phyloP scores from a whole-genome alignment of 352 stramenopile genomes.

The Thraustochytrium sp. region DNA sequence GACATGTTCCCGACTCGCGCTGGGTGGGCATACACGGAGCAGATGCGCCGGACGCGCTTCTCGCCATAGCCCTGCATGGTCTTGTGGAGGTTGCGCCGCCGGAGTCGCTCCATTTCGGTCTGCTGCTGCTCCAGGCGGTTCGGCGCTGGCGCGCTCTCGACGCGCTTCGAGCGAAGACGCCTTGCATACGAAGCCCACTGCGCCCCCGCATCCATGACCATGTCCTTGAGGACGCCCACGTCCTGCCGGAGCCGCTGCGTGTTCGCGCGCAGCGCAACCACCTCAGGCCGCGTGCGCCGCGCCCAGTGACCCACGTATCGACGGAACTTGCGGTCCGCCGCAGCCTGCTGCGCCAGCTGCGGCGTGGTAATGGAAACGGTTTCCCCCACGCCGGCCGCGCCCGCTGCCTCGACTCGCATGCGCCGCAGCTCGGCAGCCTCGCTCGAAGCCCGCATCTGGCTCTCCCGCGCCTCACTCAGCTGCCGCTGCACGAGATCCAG shows the following conservation, averaged over 20 bases:
- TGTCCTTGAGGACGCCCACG: not conserved
- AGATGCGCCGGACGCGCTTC: not conserved
- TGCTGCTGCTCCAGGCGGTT: not conserved
- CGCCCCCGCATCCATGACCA: not conserved
- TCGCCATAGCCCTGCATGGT: not conserved
- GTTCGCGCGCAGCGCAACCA: not conserved
- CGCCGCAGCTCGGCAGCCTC: not conserved
- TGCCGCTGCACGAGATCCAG: not conserved
- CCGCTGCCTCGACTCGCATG: no score
- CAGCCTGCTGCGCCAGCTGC: no score
- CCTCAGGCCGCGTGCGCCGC: not conserved
- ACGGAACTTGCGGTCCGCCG: no score
- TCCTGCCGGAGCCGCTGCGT: not conserved
- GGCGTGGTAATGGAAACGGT: no score
- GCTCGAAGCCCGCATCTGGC: not conserved
- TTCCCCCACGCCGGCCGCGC: no score
- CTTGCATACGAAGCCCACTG: not conserved
- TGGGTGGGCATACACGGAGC: not conserved
- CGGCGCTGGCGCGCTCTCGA: not conserved
- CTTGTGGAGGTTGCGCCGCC: slow-evolving; percentile 2
- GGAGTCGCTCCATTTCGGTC: slow-evolving; percentile 4
- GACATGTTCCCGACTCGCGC: not conserved
- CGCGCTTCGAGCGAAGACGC: not conserved
- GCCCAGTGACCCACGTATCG: no score
- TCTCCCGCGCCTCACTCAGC: not conserved